A percentile compares a stretch with the other conserved stretches of the same genome.
phyloP scores from a whole-genome alignment of 1,139 yeast species.

The Candida labiduridarum region DNA sequence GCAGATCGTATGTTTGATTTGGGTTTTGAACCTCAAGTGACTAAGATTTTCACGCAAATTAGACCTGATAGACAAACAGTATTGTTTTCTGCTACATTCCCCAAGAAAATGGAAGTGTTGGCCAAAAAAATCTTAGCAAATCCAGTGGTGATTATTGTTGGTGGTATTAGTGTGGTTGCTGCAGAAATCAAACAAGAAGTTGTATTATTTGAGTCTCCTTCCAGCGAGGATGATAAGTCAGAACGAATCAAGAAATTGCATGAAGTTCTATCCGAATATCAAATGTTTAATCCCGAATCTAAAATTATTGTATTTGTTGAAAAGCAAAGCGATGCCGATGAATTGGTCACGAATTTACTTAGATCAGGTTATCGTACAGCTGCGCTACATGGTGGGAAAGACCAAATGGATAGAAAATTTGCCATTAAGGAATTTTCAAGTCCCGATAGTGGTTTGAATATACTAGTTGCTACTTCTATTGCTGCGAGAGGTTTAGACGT shows the following conservation, averaged over 20 bases:
- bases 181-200: constrained; percentile 77
- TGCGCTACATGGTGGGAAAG: constrained; percentile 92
- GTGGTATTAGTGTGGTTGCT: constrained; percentile 83
- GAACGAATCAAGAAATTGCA: constrained; percentile 58
- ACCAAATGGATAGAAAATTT: constrained; percentile 77
- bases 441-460: constrained; percentile 52
- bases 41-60: constrained; percentile 72
- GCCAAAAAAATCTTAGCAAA: constrained; percentile 63
- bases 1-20: constrained; percentile 97
- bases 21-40: constrained; percentile 97
- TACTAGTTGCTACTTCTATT: constrained; percentile 87
- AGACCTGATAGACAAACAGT: constrained; percentile 93
- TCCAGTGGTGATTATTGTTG: constrained; percentile 80
- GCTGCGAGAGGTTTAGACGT: constrained; percentile 96
- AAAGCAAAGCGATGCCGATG: constrained; percentile 81
- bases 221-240: constrained; percentile 29
- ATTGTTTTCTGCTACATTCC: constrained; percentile 92
- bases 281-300: constrained; percentile 19
- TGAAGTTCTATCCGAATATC: constrained; percentile 52
- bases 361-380: constrained; percentile 59
- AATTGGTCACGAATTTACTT: constrained; percentile 58
- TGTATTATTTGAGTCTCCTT: constrained; percentile 52
- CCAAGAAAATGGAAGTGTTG: constrained; percentile 72
- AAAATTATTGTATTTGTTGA: constrained; percentile 85
- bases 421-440: constrained; percentile 73